These are phyloP conservation scores for Mucor irregularis DNA, from an alignment of 371 early-diverging fungal genomes.

Conservation along the genomic window DNA sequence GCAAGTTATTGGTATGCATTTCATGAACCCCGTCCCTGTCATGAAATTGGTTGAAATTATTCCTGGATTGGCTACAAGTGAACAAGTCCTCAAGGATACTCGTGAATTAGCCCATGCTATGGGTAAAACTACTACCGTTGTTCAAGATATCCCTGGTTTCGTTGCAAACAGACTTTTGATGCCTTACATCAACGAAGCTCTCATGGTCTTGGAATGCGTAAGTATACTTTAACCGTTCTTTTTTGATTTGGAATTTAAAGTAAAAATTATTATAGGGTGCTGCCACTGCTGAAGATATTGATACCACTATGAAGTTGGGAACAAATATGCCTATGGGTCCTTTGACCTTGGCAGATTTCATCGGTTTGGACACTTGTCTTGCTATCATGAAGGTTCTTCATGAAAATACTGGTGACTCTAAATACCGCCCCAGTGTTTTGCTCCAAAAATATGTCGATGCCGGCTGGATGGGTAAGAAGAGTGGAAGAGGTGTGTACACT, in stretches of 20 bases:
- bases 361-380: conserved; percentile 96
- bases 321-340: conserved; percentile 99
- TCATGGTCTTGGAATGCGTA: conserved; percentile 86
- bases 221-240: conserved; percentile 10
- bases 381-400: conserved; percentile 96
- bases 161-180: conserved; percentile 96
- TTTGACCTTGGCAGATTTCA: conserved; percentile 95
- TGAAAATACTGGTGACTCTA: conserved; percentile 92
- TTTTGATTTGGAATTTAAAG: conserved; percentile 3
- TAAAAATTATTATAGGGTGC: conserved; percentile 63
- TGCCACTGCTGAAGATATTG: conserved; percentile 94
- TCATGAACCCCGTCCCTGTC: conserved; percentile 96
- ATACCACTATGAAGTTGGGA: conserved; percentile 96
- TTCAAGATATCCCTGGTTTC: conserved; percentile 94
- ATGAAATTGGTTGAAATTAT: conserved; percentile 98
- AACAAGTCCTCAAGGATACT: conserved; percentile 72
- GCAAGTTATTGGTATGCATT: conserved; percentile 90
- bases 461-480: conserved; percentile 95
- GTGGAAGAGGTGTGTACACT: conserved; percentile 88
- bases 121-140: conserved; percentile 92
- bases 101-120: conserved; percentile 77
- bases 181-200: conserved; percentile 98
- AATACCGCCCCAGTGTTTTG: conserved; percentile 93
- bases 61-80: conserved; percentile 86
- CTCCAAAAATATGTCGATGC: conserved; percentile 96